phyloP scores from a whole-genome alignment of 2,329 filamentous ascomycete genomes.

The Scedosporium minutisporum region DNA sequence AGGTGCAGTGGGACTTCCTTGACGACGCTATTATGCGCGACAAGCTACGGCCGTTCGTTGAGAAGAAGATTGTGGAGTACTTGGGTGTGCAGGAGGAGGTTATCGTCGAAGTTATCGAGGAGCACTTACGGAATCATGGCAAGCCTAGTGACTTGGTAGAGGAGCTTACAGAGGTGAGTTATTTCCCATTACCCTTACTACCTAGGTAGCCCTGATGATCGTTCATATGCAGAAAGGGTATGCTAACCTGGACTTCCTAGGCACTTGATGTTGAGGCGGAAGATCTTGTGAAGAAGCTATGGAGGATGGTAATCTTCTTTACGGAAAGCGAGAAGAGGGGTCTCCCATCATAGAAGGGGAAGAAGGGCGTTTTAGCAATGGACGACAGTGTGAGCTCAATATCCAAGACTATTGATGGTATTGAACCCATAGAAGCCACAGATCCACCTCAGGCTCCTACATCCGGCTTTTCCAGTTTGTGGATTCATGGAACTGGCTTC shows the following conservation, averaged over 20 bases:
- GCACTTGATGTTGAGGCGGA: slow-evolving; percentile 92
- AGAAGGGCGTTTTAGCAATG: neutral
- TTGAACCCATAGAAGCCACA: no score
- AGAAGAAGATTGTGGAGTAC: slow-evolving; percentile 97
- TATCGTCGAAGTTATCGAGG: slow-evolving; percentile 84
- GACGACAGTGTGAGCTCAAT: neutral
- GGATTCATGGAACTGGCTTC: neutral
- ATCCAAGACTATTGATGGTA: no score
- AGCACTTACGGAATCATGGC: slow-evolving; percentile 68
- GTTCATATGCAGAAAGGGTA: no score
- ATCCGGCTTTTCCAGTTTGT: no score
- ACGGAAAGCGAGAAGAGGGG: slow-evolving; percentile 90
- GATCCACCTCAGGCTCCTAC: no score
- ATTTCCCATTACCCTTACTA: slow-evolving; percentile 4
- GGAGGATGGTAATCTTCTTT: slow-evolving; percentile 98
- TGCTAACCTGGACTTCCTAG: slow-evolving; percentile 27
- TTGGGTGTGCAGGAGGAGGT: slow-evolving; percentile 94
- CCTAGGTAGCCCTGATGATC: no score
- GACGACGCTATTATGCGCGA: slow-evolving; percentile 72
- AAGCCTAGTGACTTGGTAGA: slow-evolving; percentile 73
- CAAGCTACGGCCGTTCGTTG: slow-evolving; percentile 86
- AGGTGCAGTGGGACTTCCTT: slow-evolving; percentile 85
- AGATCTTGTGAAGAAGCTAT: slow-evolving; percentile 88
- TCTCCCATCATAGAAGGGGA: slow-evolving; percentile 50
- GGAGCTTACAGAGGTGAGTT: slow-evolving; percentile 71